Conservation (phyloP, 2,329 filamentous ascomycete species). For the Monosporascus sp. region DNA sequence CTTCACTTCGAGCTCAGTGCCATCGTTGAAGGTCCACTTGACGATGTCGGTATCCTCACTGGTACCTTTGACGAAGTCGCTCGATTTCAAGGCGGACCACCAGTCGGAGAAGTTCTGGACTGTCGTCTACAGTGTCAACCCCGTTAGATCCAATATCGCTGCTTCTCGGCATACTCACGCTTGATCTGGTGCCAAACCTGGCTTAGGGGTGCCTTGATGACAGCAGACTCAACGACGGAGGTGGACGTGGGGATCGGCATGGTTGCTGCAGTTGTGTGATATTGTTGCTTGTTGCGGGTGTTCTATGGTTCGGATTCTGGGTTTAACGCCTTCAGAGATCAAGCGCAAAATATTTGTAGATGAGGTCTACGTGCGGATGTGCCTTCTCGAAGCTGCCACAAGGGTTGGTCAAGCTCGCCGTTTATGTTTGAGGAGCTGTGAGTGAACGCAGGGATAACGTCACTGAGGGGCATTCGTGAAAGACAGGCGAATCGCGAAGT, state of each 20-base stretch:
- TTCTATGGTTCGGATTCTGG: too few species aligned
- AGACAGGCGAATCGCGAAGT: not conserved
- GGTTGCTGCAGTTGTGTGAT: slow-evolving; percentile 8
- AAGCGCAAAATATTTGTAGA: not conserved
- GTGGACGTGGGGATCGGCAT: slow-evolving; percentile 60
- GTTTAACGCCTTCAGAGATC: not conserved
- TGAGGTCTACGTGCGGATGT: not conserved
- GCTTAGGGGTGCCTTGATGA: slow-evolving; percentile 62
- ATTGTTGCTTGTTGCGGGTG: slow-evolving; percentile 4
- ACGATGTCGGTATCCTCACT: slow-evolving; percentile 62
- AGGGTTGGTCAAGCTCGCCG: slow-evolving; percentile 2
- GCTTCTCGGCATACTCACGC: slow-evolving; percentile 29
- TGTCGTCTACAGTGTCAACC: slow-evolving; percentile 4
- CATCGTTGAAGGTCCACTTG: slow-evolving; percentile 67
- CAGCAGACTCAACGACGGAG: slow-evolving; percentile 59
- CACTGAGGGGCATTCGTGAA: slow-evolving; percentile 12
- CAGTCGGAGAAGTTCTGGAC: slow-evolving; percentile 62
- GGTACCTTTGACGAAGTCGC: slow-evolving; percentile 58
- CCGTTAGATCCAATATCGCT: not conserved
- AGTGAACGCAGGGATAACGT: slow-evolving; percentile 19
- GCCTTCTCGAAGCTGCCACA: not conserved
- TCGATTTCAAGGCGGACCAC: slow-evolving; percentile 57
- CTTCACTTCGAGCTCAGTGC: slow-evolving; percentile 64
- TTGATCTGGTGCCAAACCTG: slow-evolving; percentile 72
- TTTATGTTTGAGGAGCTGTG: slow-evolving; percentile 16